Evolutionary conservation across 2,329 filamentous ascomycete species (phyloP).

Genomic region (Diplocarpon mali): DNA sequence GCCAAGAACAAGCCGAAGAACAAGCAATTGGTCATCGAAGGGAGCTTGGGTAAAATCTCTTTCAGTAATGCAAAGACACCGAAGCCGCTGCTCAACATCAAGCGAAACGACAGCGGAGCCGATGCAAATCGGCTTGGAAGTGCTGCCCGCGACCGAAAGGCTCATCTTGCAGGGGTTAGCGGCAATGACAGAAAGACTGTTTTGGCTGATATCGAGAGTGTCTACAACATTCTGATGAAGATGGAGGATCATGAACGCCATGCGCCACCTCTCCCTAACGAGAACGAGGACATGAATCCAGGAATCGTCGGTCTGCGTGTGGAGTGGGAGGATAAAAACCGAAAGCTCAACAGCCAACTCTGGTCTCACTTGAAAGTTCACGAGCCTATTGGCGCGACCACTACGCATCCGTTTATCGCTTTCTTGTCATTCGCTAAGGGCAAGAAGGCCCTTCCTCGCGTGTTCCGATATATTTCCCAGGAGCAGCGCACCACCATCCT

Average conservation of each 20-base stretch:
- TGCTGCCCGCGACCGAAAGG: constrained; percentile 35
- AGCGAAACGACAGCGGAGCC: constrained; percentile 62
- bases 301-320: constrained; percentile 63
- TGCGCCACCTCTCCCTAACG: constrained; percentile 57
- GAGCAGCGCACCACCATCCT: constrained; percentile 91
- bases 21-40: constrained; percentile 91
- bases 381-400: constrained; percentile 71
- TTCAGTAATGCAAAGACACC: constrained; percentile 99
- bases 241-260: constrained; percentile 87
- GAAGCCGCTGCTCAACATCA: constrained; percentile 89
- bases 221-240: constrained; percentile 82
- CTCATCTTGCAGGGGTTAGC: constrained; percentile 36
- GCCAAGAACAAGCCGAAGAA: constrained; percentile 98
- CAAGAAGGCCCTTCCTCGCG: constrained; percentile 88
- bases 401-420: constrained; percentile 87
- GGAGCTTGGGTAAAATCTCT: constrained; percentile 92
- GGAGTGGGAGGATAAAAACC: constrained; percentile 65
- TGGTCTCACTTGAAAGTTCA: constrained; percentile 88
- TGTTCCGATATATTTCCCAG: constrained; percentile 86
- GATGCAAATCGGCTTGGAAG: constrained; percentile 43
- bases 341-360: constrained; percentile 64
- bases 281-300: constrained; percentile 51
- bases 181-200: constrained; percentile 70
- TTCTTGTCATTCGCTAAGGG: constrained; percentile 92
- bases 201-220: constrained; percentile 74